phyloP scores from a whole-genome alignment of 2,329 filamentous ascomycete genomes.

The Colletotrichum spaethianum region DNA sequence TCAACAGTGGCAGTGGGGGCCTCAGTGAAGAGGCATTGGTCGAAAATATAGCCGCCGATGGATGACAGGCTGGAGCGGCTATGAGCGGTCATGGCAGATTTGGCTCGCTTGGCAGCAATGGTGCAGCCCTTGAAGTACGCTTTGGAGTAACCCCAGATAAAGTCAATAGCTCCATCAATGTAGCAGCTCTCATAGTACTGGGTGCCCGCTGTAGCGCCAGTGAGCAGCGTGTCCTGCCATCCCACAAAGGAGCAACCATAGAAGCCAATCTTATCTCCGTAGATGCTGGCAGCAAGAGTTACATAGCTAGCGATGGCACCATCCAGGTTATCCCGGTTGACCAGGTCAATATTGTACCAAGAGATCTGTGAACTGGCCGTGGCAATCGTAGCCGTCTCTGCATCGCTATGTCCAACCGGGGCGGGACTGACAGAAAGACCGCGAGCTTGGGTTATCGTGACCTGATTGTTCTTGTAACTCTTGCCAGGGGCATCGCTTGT shows the following conservation, averaged over 20 bases:
- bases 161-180: slow-evolving; percentile 64
- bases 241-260: slow-evolving; percentile 62
- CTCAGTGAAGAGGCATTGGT: slow-evolving; percentile 32
- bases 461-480: slow-evolving; percentile 68
- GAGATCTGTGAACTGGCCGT: slow-evolving; percentile 60
- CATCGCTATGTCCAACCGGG: slow-evolving; percentile 58
- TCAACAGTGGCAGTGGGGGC: slow-evolving; percentile 44
- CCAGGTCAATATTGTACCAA: slow-evolving; percentile 72
- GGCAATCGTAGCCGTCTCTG: slow-evolving; percentile 63
- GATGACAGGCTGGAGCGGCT: slow-evolving; percentile 56
- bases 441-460: slow-evolving; percentile 66
- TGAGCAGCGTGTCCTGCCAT: slow-evolving; percentile 64
- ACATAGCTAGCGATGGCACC: slow-evolving; percentile 51
- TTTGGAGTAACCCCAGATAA: slow-evolving; percentile 55
- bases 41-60: slow-evolving; percentile 60
- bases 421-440: slow-evolving; percentile 42
- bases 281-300: slow-evolving; percentile 51
- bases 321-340: slow-evolving; percentile 49
- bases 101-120: slow-evolving; percentile 46
- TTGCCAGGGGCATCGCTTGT: slow-evolving; percentile 61
- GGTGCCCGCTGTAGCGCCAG: slow-evolving; percentile 48
- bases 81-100: slow-evolving; percentile 58
- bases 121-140: slow-evolving; percentile 50
- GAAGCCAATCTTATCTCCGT: slow-evolving; percentile 57
- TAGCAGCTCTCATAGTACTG: slow-evolving; percentile 61